Evolutionary conservation across 2,329 filamentous ascomycete species (phyloP), one percentile per base, ranked within the genome.

Genomic region (Diaporthe vexans): DNA sequence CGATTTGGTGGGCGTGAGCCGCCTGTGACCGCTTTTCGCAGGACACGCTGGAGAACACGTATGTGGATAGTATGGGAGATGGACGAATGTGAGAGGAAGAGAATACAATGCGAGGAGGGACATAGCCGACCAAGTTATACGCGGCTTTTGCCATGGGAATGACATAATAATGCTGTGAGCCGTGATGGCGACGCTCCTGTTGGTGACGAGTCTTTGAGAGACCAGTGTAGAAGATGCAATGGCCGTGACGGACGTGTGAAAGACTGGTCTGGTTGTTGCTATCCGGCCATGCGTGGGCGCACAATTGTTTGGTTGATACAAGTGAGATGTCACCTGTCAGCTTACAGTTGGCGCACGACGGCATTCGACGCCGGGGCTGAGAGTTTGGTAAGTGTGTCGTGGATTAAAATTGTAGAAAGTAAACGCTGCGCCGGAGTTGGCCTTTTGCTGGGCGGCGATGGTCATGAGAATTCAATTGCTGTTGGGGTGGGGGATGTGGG

Each of bases 31-130:
- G 24, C 21, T n/a, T 24, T 26, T 63, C 15, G 57, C 46, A 33
- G 37, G 46, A 46, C 46, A 46, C 11, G n/a, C n/a, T 35, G 33
- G 46, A 19, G 46, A 29, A 54, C 43, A 54, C 57, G 37, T 43
- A 63, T 33, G 29, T 13, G 37, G 33, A 54, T 29, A 54, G 69
- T 43, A 63, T 48, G 58, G 43, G 33, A 51, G 69, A 54, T 10
- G 57, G 58, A 43, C 33, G 4, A 33, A 63, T 54, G 24, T 37
- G n/a, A 46, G 58, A 5, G 37, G 9, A 24, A 46, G 19, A 63
- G 35, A 46, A 26, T n/a, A 52, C 46, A 63, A 43, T 17, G 15
- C 51, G 24, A 19, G 19, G 24, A 43, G 35, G 57, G n/a, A 63
- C 40, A 46, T 4, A 13, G 48, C 5, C 58, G 29, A 43, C 57